Percentiles rank a stretch among this genome's conserved stretches.
Conservation (phyloP, 192 early-diverging fungal genomes). For the Gigaspora rosea region DNA sequence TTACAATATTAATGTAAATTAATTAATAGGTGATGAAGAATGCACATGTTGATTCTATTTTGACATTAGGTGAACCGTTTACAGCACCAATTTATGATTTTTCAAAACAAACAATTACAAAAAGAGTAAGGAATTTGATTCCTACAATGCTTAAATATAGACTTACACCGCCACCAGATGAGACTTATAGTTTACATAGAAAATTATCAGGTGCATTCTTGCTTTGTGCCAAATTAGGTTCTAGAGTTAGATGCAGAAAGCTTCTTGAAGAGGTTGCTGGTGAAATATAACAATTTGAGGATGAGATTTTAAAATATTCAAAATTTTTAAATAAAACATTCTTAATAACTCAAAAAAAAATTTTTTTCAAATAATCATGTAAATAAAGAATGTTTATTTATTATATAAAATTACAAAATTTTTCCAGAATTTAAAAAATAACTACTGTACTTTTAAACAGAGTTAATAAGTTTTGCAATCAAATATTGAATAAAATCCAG, state of each 20-base stretch:
- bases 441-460: too few species aligned
- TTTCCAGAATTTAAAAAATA: too few species aligned
- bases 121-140: conserved; percentile 81
- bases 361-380: too few species aligned
- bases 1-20: too few species aligned
- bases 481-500: too few species aligned
- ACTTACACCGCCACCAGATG: conserved; percentile 96
- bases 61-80: conserved; percentile 89
- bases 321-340: too few species aligned
- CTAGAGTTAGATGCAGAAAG: conserved; percentile 39
- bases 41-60: conserved; percentile 88
- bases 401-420: too few species aligned
- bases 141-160: conserved; percentile 94
- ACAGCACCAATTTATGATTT: conserved; percentile 71
- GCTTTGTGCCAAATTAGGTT: conserved; percentile 79
- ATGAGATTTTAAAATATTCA: too few species aligned
- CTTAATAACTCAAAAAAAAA: too few species aligned
- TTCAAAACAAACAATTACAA: conserved; percentile 78
- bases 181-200: conserved; percentile 93
- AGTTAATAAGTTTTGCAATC: too few species aligned
- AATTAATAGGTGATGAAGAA: conserved; percentile 66
- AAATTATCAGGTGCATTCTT: conserved; percentile 93
- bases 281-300: not conserved
- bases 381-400: too few species aligned
- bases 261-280: conserved; percentile 41